phyloP scores from a whole-genome alignment of 257 asterid genomes.

The Jacaranda copaia region DNA sequence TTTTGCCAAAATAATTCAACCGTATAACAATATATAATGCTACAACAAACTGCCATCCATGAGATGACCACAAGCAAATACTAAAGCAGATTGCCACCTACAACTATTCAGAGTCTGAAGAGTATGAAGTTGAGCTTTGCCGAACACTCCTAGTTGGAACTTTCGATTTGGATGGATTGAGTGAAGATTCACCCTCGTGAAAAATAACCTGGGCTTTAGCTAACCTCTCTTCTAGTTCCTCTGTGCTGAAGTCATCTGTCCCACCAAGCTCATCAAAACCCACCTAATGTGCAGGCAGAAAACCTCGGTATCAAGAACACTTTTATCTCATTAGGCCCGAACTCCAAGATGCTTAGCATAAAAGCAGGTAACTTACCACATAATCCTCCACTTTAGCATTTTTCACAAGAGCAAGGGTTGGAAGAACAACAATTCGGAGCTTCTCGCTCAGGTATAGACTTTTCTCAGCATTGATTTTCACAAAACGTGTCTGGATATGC shows the following conservation, averaged over 20 bases:
- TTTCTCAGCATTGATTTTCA: slow-evolving; percentile 95
- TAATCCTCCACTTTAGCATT: slow-evolving; percentile 95
- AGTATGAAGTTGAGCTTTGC: slow-evolving; percentile 69
- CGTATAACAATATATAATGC: slow-evolving; percentile 19
- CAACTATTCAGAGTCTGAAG: slow-evolving; percentile 80
- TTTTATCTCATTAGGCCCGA: slow-evolving; percentile 2
- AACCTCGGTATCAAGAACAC: slow-evolving; percentile 18
- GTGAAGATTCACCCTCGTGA: slow-evolving; percentile 80
- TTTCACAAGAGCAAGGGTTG: slow-evolving; percentile 90
- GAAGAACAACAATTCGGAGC: slow-evolving; percentile 88
- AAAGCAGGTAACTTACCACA: slow-evolving; percentile 61
- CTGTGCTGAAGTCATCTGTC: slow-evolving; percentile 88
- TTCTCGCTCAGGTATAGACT: slow-evolving; percentile 88
- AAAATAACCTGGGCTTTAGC: slow-evolving; percentile 77
- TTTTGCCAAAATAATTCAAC: slow-evolving; percentile 11
- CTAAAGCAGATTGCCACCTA: slow-evolving; percentile 16
- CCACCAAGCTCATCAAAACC: slow-evolving; percentile 99
- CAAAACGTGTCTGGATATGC: slow-evolving; percentile 91
- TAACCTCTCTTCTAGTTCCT: slow-evolving; percentile 90
- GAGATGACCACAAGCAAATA: slow-evolving; percentile 36
- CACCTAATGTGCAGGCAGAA: slow-evolving; percentile 55
- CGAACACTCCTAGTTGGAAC: slow-evolving; percentile 72
- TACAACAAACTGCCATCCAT: slow-evolving; percentile 37
- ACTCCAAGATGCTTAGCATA: slow-evolving; percentile 2
- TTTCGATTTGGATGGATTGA: slow-evolving; percentile 58